phyloP scores from a whole-genome alignment of 1,284 basidiomycete genomes.

The Apiotrichum laibachii region DNA sequence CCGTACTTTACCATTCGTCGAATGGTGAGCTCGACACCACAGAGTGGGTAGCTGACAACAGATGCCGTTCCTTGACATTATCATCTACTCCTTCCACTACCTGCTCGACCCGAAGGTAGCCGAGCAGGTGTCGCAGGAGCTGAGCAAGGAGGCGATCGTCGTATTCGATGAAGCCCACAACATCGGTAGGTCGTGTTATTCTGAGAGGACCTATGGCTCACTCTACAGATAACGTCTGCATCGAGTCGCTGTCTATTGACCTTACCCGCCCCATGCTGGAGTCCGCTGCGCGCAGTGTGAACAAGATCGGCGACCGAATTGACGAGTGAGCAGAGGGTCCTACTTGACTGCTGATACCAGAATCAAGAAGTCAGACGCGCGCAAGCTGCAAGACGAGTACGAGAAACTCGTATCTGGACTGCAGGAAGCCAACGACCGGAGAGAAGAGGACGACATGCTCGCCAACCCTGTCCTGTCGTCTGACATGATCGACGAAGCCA shows the following conservation, averaged over 20 bases:
- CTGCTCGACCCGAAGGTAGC: conserved; percentile 98
- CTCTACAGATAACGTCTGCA: conserved; percentile 88
- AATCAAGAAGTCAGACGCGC: conserved; percentile 89
- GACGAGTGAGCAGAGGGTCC: conserved; percentile 66
- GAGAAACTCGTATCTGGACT: conserved; percentile 92
- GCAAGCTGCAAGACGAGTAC: conserved; percentile 95
- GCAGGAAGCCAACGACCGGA: conserved; percentile 66
- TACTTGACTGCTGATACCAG: conserved; percentile 52
- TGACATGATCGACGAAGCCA: conserved; percentile 89
- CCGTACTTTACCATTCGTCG: conserved; percentile 95
- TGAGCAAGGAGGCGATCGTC: conserved; percentile 96
- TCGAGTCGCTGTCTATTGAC: conserved; percentile 97
- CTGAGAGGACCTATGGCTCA: background rate
- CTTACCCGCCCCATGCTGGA: conserved; percentile 98
- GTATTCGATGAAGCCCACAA: conserved; percentile 99
- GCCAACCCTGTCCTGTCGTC: conserved; percentile 95
- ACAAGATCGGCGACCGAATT: conserved; percentile 83
- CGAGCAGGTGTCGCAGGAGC: conserved; percentile 95
- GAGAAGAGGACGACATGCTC: conserved; percentile 76
- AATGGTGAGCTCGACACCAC: conserved; percentile 68
- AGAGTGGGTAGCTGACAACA: conserved; percentile 41
- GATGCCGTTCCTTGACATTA: conserved; percentile 93
- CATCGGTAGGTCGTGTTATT: conserved; percentile 75
- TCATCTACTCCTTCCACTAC: conserved; percentile 99
- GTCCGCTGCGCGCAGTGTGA: conserved; percentile 84